A percentile compares a stretch with the other conserved stretches of the same genome.
These are phyloP conservation scores for Aspergillus incahuasiensis DNA, from an alignment of 495 filamentous ascomycete species.

Conservation along the genomic window DNA sequence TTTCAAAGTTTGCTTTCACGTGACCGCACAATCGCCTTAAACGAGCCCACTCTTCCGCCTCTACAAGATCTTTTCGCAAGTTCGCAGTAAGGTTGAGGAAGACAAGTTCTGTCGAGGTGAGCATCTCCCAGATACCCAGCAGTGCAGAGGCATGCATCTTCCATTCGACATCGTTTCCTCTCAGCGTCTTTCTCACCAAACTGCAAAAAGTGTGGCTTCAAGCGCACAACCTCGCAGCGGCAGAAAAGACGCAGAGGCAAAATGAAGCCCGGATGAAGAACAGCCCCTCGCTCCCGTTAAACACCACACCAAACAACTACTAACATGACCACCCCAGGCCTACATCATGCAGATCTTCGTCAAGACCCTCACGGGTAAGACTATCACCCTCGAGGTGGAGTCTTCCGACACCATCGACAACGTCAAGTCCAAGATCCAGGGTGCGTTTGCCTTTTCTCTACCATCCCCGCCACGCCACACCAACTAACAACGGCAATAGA, in stretches of 20 bases:
- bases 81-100: constrained; percentile 52
- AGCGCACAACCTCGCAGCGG: neutral
- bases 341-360: constrained; percentile 98
- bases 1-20: constrained; percentile 22
- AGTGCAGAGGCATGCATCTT: neutral
- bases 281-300: neutral
- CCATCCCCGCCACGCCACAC: neutral
- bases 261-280: neutral
- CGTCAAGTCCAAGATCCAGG: constrained; percentile 94
- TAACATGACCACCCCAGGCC: constrained; percentile 33
- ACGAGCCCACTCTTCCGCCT: constrained; percentile 27
- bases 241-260: neutral
- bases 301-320: neutral
- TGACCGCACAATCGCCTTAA: constrained; percentile 50
- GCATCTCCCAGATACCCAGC: constrained; percentile 12
- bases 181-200: neutral
- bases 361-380: constrained; percentile 99
- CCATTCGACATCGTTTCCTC: neutral
- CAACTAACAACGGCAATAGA: constrained; percentile 44
- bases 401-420: constrained; percentile 99
- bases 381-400: constrained; percentile 99
- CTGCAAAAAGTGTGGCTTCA: neutral
- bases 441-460: constrained; percentile 30
- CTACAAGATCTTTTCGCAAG: constrained; percentile 30
- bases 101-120: constrained; percentile 54